Evolutionary conservation across 306 rosid genomes (phyloP).

Genomic region (Mimosa bimucronata): DNA sequence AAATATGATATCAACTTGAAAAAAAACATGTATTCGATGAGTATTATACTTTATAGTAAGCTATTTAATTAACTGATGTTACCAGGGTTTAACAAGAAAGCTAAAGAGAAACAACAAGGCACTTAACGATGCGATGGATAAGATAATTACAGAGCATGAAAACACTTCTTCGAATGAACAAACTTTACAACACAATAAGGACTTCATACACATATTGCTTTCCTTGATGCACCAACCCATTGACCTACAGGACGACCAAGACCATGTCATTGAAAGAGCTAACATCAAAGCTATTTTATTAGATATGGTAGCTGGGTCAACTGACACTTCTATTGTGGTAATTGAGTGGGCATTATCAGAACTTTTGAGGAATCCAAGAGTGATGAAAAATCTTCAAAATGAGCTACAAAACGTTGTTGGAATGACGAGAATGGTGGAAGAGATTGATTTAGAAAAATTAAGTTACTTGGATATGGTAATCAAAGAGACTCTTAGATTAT

Average conservation of each 20-base stretch:
- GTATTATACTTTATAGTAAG: background rate
- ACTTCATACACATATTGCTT: constrained; percentile 33
- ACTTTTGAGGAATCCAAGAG: constrained; percentile 33
- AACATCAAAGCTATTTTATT: constrained; percentile 35
- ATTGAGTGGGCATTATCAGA: constrained; percentile 36
- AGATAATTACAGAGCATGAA: constrained; percentile 11
- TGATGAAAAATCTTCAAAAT: constrained; percentile 24
- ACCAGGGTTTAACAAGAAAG: constrained; percentile 34
- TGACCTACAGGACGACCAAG: background rate
- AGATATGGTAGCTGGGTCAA: constrained; percentile 34
- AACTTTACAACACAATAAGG: background rate
- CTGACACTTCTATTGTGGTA: background rate
- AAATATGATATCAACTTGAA: too few species aligned
- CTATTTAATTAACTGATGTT: background rate
- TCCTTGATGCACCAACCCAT: constrained; percentile 13
- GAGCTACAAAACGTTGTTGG: constrained; percentile 32
- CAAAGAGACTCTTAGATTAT: constrained; percentile 32
- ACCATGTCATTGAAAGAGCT: background rate
- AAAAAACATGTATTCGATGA: background rate
- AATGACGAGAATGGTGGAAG: constrained; percentile 35
- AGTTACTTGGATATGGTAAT: constrained; percentile 32
- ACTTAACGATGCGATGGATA: constrained; percentile 12
- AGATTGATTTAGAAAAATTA: constrained; percentile 29
- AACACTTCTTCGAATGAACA: background rate
- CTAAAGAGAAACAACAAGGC: constrained; percentile 3